Conservation (phyloP, 2,329 filamentous ascomycete genomes). For the Pseudogymnoascus sp. region DNA sequence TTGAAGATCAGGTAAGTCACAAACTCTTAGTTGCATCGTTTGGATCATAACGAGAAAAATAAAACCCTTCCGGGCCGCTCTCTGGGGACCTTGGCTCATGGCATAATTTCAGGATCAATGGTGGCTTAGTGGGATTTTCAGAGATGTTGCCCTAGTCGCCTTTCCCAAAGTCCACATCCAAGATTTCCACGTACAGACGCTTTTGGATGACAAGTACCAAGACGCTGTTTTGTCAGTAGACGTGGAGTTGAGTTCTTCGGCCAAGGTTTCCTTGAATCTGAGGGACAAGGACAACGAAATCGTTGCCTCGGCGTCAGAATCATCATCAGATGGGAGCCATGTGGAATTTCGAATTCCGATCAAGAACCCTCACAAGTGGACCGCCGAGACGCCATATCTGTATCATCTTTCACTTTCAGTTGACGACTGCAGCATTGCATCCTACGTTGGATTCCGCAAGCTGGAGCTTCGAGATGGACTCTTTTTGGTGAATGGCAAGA, state of each 20-base stretch:
- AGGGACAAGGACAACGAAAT: constrained; percentile 34
- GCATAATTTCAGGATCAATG: constrained; percentile 38
- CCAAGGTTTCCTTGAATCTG: constrained; percentile 33
- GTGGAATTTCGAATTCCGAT: constrained; percentile 30
- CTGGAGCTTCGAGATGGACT: constrained; percentile 44
- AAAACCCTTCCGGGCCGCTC: not conserved
- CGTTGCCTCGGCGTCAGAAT: constrained; percentile 19
- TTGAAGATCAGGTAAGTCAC: constrained; percentile 38
- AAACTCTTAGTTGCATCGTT: constrained; percentile 11
- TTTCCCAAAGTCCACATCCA: constrained; percentile 41
- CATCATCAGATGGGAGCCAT: constrained; percentile 6
- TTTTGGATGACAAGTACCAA: constrained; percentile 43
- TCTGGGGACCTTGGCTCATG: not conserved
- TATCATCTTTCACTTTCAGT: constrained; percentile 43
- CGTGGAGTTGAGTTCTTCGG: constrained; percentile 34
- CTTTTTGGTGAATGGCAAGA: constrained; percentile 44
- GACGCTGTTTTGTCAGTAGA: constrained; percentile 43
- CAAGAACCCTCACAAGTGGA: constrained; percentile 53
- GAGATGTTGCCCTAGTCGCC: constrained; percentile 44
- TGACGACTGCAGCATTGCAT: constrained; percentile 23
- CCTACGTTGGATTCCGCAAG: constrained; percentile 45
- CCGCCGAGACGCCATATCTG: constrained; percentile 56
- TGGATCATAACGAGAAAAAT: not conserved
- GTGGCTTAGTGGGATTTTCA: constrained; percentile 45
- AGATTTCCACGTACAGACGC: constrained; percentile 45